Conservation (phyloP, 2,329 filamentous ascomycete species). For the Sclerotinia sclerotiorum region DNA sequence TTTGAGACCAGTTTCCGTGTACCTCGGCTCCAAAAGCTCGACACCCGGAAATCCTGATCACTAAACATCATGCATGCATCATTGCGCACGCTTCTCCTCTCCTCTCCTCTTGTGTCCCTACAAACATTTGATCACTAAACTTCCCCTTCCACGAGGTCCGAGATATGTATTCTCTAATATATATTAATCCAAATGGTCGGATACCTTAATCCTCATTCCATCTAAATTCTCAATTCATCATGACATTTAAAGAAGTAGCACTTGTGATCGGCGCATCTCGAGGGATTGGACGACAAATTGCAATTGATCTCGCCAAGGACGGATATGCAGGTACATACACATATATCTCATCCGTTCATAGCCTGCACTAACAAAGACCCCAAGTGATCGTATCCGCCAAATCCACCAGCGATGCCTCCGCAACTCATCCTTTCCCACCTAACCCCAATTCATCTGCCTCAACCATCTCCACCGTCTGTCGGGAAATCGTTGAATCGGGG, state of each 20-base stretch:
- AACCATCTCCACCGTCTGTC: slow-evolving; percentile 78
- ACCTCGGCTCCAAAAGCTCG: slow-evolving; percentile 14
- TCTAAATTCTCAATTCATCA: slow-evolving; percentile 12
- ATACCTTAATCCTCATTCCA: not conserved
- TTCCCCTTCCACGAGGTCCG: not conserved
- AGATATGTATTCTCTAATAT: not conserved
- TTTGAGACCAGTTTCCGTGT: not conserved
- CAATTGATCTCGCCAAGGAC: slow-evolving; percentile 70
- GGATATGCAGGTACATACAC: slow-evolving; percentile 63
- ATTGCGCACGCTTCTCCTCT: no score
- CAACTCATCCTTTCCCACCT: slow-evolving; percentile 63
- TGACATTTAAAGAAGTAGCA: slow-evolving; percentile 51
- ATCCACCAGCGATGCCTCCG: slow-evolving; percentile 62
- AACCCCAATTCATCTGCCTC: slow-evolving; percentile 73
- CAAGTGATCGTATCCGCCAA: slow-evolving; percentile 69
- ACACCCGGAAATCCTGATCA: slow-evolving; percentile 13
- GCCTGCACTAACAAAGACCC: slow-evolving; percentile 13
- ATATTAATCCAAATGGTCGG: not conserved
- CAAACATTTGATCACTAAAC: slow-evolving; percentile 19
- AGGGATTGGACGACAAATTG: slow-evolving; percentile 75
- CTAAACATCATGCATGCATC: slow-evolving; percentile 8
- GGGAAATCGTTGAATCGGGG: slow-evolving; percentile 66
- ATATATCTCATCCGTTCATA: not conserved
- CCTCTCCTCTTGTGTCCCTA: no score
- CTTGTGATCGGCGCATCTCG: slow-evolving; percentile 74